These are phyloP conservation scores for Bimuria novae-zelandiae DNA, from an alignment of 2,329 filamentous ascomycete genomes.

Conservation along the genomic window DNA sequence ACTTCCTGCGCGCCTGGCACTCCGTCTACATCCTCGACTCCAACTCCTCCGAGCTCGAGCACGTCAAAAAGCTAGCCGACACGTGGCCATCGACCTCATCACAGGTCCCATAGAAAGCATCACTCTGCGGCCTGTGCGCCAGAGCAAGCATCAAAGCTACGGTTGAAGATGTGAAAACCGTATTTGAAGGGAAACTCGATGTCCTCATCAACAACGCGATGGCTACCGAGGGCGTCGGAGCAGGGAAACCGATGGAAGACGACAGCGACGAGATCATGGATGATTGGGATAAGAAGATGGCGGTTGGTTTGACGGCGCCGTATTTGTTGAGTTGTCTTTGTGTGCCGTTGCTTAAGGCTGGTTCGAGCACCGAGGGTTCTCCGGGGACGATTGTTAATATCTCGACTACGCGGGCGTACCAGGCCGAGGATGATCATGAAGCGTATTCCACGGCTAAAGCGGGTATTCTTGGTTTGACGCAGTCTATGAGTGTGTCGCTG, in stretches of 20 bases:
- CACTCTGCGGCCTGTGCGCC: conserved; percentile 48
- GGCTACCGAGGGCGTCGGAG: conserved; percentile 32
- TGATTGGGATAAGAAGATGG: conserved; percentile 42
- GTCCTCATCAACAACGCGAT: conserved; percentile 45
- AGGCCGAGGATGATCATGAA: conserved; percentile 56
- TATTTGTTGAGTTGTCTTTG: conserved; percentile 40
- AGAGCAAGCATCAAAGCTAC: conserved; percentile 42
- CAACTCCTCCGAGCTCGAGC: conserved; percentile 47
- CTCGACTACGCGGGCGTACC: conserved; percentile 56
- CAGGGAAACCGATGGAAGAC: conserved; percentile 37
- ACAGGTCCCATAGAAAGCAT: conserved; percentile 22
- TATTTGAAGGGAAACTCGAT: conserved; percentile 41
- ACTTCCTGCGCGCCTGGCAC: conserved; percentile 50
- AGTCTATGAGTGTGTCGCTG: conserved; percentile 55
- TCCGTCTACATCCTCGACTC: conserved; percentile 53
- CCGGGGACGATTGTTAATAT: conserved; percentile 52
- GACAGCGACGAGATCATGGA: conserved; percentile 33
- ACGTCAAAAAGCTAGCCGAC: conserved; percentile 40
- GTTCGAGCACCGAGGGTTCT: conserved; percentile 20
- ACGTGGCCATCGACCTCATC: conserved; percentile 21
- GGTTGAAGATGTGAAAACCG: conserved; percentile 42
- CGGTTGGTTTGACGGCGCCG: conserved; percentile 40
- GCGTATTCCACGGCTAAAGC: conserved; percentile 58
- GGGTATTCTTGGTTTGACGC: conserved; percentile 55
- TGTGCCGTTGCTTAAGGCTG: conserved; percentile 32